Evolutionary conservation across 2,329 filamentous ascomycete genomes (phyloP), one percentile per base, ranked within the genome.

Genomic region (Cordyceps cicadae): DNA sequence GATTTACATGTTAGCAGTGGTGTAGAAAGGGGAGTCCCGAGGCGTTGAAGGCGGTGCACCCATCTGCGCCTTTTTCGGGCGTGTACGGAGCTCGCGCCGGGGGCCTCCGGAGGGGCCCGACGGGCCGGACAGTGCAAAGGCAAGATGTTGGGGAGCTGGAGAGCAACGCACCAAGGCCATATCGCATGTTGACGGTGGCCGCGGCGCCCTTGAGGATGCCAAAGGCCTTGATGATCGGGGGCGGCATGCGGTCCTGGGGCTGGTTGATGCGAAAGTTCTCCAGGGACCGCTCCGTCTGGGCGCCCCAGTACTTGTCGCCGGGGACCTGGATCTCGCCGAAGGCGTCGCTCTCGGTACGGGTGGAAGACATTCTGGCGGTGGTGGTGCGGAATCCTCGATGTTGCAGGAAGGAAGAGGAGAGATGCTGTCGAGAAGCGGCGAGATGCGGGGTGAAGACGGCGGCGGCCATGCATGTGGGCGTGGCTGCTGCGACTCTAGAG

Each of bases 211-310:
- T 99, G 66, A 99, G 83, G 70, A 97, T 95, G 73, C 94, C 94
- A 74, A 99, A 97, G 7, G 94, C 94, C 76, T 87, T 88, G 71
- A 97, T 81, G 68, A 99, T 88, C 51, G 92, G 89, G 66, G 91
- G 87, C 54, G 94, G 94, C 92, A 97, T 97, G 74, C 94, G 92
- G 75, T 99, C 94, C 78, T 96, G 91, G 63, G 94, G 94, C 82
- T 97, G 94, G 80, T 97, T 97, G 86, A 99, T 97, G 76, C 88
- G 89, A 84, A 99, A 99, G 82, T 99, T 99, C 76, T 89, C 88
- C 74, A 97, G 84, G 57, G 93, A 97, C 67, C 93, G 88, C 83
- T 97, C 89, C 59, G 93, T 97, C 83, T 97, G 93, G 63, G 93
- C 93, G 72, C 94, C 94, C 93, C 94, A 99, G 84, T 99, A 99